These are phyloP conservation scores for Taiozyma sp. DNA, from an alignment of 1,139 yeast genomes.

Conservation along the genomic window DNA sequence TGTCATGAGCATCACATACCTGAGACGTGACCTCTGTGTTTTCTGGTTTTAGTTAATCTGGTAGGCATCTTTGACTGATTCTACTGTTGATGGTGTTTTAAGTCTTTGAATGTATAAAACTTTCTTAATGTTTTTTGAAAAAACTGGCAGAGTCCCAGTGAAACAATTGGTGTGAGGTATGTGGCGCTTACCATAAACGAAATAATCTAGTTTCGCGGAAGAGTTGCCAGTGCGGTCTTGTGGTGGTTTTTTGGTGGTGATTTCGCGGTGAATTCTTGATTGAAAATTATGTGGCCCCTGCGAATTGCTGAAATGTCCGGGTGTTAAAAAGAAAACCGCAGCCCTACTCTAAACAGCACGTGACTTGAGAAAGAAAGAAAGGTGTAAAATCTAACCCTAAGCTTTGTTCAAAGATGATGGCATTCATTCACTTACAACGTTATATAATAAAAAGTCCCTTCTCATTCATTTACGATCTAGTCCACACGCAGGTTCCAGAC, in stretches of 20 bases:
- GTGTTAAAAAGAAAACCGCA: not conserved
- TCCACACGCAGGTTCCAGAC: constrained; percentile 45
- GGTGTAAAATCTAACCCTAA: too few relatives aligned
- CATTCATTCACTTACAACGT: not conserved
- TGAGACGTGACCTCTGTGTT: constrained; percentile 99
- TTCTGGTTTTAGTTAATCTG: constrained; percentile 99
- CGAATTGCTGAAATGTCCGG: not conserved
- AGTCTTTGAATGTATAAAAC: not conserved
- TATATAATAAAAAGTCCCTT: not conserved
- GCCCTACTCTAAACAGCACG: too few relatives aligned
- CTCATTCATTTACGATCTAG: constrained; percentile 3
- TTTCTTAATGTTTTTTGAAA: not conserved
- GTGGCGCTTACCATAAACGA: constrained; percentile 4
- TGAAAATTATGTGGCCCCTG: not conserved
- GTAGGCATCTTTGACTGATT: constrained; percentile 73
- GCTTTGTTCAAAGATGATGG: too few relatives aligned
- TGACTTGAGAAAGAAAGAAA: not conserved
- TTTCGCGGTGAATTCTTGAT: not conserved
- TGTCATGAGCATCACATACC: constrained; percentile 50
- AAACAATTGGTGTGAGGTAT: not conserved
- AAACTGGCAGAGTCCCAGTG: constrained; percentile 4
- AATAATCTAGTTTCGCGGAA: too few relatives aligned
- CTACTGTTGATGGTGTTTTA: constrained; percentile 16
- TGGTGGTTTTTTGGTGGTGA: not conserved
- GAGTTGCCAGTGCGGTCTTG: too few relatives aligned